Evolutionary conservation across 2,329 filamentous ascomycete species (phyloP).

Genomic region (Beauveria medogensis): DNA sequence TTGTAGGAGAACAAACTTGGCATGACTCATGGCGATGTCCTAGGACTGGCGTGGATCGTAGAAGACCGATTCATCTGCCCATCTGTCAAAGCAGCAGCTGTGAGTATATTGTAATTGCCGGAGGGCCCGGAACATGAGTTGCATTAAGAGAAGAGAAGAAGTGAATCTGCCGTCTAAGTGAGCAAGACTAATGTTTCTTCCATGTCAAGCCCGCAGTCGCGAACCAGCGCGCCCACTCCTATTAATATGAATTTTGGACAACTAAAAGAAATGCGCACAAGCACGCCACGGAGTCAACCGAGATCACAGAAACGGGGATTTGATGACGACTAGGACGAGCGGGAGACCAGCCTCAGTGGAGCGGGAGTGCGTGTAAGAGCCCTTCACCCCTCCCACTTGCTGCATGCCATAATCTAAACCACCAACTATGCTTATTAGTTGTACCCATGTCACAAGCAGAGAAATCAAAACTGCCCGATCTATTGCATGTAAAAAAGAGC

Average conservation of each 20-base stretch:
- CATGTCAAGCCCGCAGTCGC: neutral
- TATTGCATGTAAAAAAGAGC: neutral
- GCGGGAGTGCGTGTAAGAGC: conserved; percentile 3
- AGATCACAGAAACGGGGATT: conserved; percentile 8
- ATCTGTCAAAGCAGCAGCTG: neutral
- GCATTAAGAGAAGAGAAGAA: too few species aligned
- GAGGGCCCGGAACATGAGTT: too few species aligned
- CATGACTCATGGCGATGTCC: neutral
- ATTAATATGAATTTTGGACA: neutral
- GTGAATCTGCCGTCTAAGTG: neutral
- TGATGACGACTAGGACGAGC: neutral
- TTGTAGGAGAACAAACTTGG: conserved; percentile 9
- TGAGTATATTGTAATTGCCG: neutral
- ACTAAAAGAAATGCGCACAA: neutral
- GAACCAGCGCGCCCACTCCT: neutral
- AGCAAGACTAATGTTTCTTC: neutral
- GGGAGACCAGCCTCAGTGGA: conserved; percentile 10
- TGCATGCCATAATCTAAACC: neutral
- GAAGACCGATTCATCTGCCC: neutral
- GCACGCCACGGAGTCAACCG: conserved; percentile 7
- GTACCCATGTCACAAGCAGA: neutral
- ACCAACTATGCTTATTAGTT: neutral
- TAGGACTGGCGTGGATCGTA: neutral
- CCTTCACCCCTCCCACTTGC: neutral
- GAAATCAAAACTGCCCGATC: too few species aligned